phyloP scores from a whole-genome alignment of 2,329 filamentous ascomycete species.

The Sclerotinia borealis region DNA sequence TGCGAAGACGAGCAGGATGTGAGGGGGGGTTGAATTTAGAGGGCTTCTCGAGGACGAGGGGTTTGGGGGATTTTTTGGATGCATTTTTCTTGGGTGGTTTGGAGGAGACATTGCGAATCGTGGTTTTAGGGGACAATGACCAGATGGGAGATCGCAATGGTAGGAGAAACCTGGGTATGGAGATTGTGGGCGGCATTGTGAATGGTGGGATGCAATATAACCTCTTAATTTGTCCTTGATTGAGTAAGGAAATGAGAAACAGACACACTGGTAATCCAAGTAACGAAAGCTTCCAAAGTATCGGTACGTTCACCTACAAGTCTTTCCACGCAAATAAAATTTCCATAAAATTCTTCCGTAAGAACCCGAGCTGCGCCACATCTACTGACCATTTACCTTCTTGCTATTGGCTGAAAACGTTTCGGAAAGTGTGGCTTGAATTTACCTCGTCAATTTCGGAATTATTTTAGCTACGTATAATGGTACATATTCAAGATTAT shows the following conservation, averaged over 20 bases:
- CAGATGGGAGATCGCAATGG: constrained; percentile 54
- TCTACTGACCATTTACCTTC: neutral
- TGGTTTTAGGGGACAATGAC: constrained; percentile 35
- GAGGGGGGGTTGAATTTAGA: constrained; percentile 88
- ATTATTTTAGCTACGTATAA: neutral
- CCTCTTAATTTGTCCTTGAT: neutral
- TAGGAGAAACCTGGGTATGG: constrained; percentile 63
- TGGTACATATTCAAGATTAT: neutral
- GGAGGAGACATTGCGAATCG: constrained; percentile 33
- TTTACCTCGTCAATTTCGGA: constrained; percentile 5
- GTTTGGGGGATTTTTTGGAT: constrained; percentile 37
- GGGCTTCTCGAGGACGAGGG: constrained; percentile 75
- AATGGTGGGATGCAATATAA: neutral
- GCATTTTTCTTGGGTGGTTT: constrained; percentile 22
- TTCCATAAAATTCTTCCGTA: constrained; percentile 3
- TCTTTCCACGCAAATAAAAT: neutral
- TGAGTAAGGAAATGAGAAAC: neutral
- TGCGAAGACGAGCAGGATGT: constrained; percentile 65
- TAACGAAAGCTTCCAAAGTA: neutral
- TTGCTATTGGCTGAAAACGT: constrained; percentile 1
- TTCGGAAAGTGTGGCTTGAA: constrained; percentile 9
- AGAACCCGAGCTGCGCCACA: constrained; percentile 7
- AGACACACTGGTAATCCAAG: neutral
- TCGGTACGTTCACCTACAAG: constrained; percentile 1
- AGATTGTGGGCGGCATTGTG: constrained; percentile 36